Evolutionary conservation across 495 filamentous ascomycete species (phyloP).

Genomic region (Penicillium lagena): DNA sequence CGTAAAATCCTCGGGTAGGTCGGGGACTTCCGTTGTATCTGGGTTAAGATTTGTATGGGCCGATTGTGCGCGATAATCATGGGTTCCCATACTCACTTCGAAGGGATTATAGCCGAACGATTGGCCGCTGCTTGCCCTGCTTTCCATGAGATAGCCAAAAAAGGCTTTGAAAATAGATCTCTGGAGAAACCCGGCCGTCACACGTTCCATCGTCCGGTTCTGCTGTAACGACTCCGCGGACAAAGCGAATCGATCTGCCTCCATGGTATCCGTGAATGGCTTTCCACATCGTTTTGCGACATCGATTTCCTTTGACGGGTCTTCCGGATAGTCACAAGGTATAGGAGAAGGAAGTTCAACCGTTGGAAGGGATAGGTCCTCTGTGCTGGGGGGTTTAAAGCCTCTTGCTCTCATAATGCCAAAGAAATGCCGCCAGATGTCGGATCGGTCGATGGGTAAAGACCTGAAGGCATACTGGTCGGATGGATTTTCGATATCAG

Average conservation of each 20-base stretch:
- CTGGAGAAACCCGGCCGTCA: constrained; percentile 1
- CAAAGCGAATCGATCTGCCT: constrained; percentile 5
- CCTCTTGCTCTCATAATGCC: not conserved
- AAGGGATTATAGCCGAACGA: too few relatives aligned
- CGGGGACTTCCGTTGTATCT: too few relatives aligned
- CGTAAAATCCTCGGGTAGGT: too few relatives aligned
- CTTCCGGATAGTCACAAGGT: not conserved
- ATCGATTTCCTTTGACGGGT: not conserved
- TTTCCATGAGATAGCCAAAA: constrained; percentile 1
- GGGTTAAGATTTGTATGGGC: too few relatives aligned
- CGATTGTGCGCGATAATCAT: too few relatives aligned
- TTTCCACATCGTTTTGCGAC: not conserved
- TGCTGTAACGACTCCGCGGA: not conserved
- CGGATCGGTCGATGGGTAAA: not conserved
- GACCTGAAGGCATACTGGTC: not conserved
- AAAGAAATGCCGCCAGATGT: not conserved
- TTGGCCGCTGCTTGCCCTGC: too few relatives aligned
- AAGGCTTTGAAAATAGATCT: constrained; percentile 2
- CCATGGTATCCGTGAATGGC: constrained; percentile 4
- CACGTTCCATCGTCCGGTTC: not conserved
- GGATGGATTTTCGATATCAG: not conserved
- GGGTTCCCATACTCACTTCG: too few relatives aligned
- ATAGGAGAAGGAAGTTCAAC: not conserved
- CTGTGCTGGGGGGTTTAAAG: not conserved
- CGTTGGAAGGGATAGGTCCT: not conserved